Conservation (phyloP, 768 basidiomycete genomes). For the Goffeauzyma gilvescens region DNA sequence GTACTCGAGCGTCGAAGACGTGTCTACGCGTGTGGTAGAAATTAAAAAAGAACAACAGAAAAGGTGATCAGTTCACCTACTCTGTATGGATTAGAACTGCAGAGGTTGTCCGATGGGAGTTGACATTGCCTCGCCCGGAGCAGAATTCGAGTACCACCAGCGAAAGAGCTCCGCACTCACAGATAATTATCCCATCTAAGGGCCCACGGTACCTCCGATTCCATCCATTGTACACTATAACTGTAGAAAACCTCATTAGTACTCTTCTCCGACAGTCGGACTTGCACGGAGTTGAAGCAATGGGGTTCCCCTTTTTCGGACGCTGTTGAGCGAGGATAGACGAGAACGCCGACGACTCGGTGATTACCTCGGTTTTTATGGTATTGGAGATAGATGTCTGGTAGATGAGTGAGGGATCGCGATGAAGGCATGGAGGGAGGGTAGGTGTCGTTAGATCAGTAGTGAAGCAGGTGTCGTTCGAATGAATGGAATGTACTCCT, state of each 20-base stretch:
- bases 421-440: no score
- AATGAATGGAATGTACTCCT: background rate
- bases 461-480: background rate
- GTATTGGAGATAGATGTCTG: slow-evolving; percentile 43
- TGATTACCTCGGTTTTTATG: slow-evolving; percentile 52
- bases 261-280: slow-evolving; percentile 45
- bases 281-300: slow-evolving; percentile 19
- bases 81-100: no score
- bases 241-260: slow-evolving; percentile 59
- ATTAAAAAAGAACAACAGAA: background rate
- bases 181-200: slow-evolving; percentile 94
- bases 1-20: slow-evolving; percentile 80
- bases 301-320: slow-evolving; percentile 13
- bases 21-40: no score
- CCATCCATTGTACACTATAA: slow-evolving; percentile 69
- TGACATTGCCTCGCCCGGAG: no score
- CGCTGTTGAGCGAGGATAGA: slow-evolving; percentile 37
- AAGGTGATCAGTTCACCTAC: no score
- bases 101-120: no score
- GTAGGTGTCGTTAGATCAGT: background rate
- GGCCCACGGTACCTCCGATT: slow-evolving; percentile 60
- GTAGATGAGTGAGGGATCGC: no score
- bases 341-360: slow-evolving; percentile 79
- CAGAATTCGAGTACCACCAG: no score
- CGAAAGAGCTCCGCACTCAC: background rate